Evolutionary conservation across 2,329 filamentous ascomycete species (phyloP), one percentile per base, ranked within the genome.

Genomic region (Cadophora gregata): DNA sequence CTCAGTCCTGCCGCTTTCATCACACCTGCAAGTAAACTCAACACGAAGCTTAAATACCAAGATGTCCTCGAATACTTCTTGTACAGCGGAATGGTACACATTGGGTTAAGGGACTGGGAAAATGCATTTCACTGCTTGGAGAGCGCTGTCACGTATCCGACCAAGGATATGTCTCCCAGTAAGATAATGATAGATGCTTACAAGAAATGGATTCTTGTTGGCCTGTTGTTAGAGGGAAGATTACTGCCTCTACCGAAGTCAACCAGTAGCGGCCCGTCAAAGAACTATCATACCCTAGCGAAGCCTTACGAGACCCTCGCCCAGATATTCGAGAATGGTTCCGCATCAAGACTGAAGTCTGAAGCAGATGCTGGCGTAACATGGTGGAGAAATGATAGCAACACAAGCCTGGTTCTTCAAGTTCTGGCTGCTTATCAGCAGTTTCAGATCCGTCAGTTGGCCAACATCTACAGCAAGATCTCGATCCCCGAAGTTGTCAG

Each of bases 171-270:
- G 36, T 84, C 87, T 42, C 83, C 88, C 14, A 95, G 90, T 78
- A 90, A 88, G 76, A 84, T 96, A 60, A 96, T 96, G 90, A 83
- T 91, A 4, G 93, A 97, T 71, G 92, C 93, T 6, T 95, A 97
- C 82, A 96, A 95, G 80, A 96, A 95, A 79, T 97, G 93, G 91
- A 77, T 96, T 9, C 81, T 99, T 19, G 85, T 93, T 10, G 88
- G 88, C 62, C 83, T 97, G 63, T 81, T 99, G 21, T 83, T 86
- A 7, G 81, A 88, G 62, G 94, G 93, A 71, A 86, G 83, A 73
- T 81, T 82, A 4, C 80, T 81, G 1, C 72, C 78, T 0, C 76
- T 87, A 10, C 91, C 92, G 0, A 81, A 83, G 47, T 85, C 86
- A 56, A 85, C 86, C 8, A 83, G 84, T 59, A 67, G 78, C 1